Base-by-base conservation (phyloP, 768 basidiomycete genomes). In the Amylocystis lapponica region DNA sequence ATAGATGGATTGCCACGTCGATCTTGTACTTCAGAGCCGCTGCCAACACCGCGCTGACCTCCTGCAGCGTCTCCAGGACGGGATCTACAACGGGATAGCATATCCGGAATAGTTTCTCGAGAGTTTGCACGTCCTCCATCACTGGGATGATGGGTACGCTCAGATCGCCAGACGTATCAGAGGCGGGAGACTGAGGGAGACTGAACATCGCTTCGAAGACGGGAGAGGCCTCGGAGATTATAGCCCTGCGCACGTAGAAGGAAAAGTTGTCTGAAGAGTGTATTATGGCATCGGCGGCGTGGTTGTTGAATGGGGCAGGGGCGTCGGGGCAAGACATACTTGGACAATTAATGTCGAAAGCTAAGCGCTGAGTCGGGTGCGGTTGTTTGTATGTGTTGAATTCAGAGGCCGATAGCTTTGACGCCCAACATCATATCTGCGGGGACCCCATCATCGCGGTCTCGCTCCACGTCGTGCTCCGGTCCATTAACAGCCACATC, bases 161-260 rank as follows among this genome's bases (percentile, higher is more conserved):
- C n/a, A n/a, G n/a, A n/a, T n/a, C n/a, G n/a, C n/a, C n/a, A n/a
- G n/a, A n/a, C n/a, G n/a, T n/a, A n/a, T n/a, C n/a, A n/a, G n/a
- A n/a, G n/a, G n/a, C n/a, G n/a, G 30, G 20, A 0, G 75, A 67
- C 27, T 63, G 60, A 22, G 76, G 78, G 27, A 80, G 59, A 7
- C 68, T 66, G 50, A 81, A 75, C 63, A 78, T 70, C 46, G 69
- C 67, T 40, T 64, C 64, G 52, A 81, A 81, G 55, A 81, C 72
- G 4, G 78, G 67, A 11, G 78, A 81, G 1, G 77, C 70, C 26
- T 76, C 59, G 16, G 74, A 68, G 26, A 81, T 61, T 41, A 81
- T 65, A 33, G 72, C 52, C 48, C 72, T 76, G 67, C 73, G 74
- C 35, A 74, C 69, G 42, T 67, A 67, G 57, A 79, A 80, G 46